Base-by-base conservation (phyloP, 441 rosid genomes). In the Adansonia grandidieri region DNA sequence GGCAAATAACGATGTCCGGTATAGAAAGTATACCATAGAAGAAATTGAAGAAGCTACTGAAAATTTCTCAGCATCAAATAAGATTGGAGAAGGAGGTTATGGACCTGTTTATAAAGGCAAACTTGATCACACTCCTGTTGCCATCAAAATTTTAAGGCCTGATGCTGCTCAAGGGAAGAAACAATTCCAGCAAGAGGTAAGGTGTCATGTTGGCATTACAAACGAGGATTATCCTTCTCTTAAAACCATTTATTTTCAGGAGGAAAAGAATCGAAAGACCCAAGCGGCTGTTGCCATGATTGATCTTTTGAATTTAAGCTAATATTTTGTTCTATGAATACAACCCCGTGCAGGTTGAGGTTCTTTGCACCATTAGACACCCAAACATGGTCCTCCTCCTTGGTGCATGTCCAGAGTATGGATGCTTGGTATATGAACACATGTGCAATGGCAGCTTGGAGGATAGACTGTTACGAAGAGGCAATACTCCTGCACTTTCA, bases 11-110 rank as follows among this genome's bases (percentile, higher is more conserved):
- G 95, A 91, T 69, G 65, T 76, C 32, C 88, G 97, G 10, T 91
- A 93, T 74, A 84, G 94, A 80, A 93, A 78, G 82, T 93, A 93
- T 75, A 57, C 84, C 15, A 89, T 93, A 24, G 88, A 86, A 53
- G 94, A 93, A 82, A 90, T 93, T 2, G 94, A 93, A 86, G 88
- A 81, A 75, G 96, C 97, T 58, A 91, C 94, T 11, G 86, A 85
- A 2, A 84, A 67, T 2, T 93, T 93, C 74, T 54, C 87, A 0
- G 75, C 74, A 2, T 51, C 81, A 15, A 85, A 78, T 51, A 93
- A 90, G 83, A 89, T 93, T 63, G 97, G 97, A 9, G 96, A 90
- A 86, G 97, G 97, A 1, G 96, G 97, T 53, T 91, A 93, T 73
- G 97, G 97, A 82, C 97, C 94, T 2, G 97, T 93, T 50, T 93